A percentile compares a stretch with the other conserved stretches of the same genome.
phyloP scores from a whole-genome alignment of 2,329 filamentous ascomycete genomes.

The Cladophialophora yegresii region DNA sequence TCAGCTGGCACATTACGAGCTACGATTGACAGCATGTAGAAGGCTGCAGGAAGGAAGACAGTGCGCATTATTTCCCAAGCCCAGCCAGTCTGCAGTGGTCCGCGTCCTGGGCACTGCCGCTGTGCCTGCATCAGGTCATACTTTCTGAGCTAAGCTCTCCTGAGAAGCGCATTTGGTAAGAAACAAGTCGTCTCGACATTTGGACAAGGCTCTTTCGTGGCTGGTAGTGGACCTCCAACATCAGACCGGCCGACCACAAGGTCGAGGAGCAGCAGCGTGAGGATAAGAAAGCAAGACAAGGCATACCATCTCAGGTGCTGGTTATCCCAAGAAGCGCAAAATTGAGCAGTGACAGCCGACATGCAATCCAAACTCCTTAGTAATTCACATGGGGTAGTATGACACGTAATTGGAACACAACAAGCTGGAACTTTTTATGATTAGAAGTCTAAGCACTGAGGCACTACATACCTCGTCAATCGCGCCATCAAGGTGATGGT shows the following conservation, averaged over 20 bases:
- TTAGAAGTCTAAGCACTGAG: constrained; percentile 18
- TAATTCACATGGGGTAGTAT: background rate
- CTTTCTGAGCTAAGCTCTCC: background rate
- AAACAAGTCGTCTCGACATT: background rate
- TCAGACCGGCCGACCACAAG: background rate
- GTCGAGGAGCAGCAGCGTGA: background rate
- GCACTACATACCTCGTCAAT: constrained; percentile 22
- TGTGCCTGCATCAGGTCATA: too few relatives aligned
- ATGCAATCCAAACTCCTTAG: background rate
- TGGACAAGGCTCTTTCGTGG: background rate
- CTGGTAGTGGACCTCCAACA: background rate
- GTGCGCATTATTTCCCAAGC: background rate
- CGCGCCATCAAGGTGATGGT: background rate
- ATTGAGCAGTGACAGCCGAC: background rate
- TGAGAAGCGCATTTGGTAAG: background rate
- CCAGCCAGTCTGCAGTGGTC: background rate
- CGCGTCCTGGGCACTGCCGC: background rate
- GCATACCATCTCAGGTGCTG: background rate
- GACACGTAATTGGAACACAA: background rate
- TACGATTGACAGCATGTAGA: too few relatives aligned
- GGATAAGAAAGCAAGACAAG: background rate
- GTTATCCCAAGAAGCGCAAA: background rate
- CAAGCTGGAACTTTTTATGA: constrained; percentile 5
- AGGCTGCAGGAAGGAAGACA: background rate
- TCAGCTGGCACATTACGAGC: too few relatives aligned